phyloP scores from a whole-genome alignment of 305 asterid genomes.

The Plantago lanceolata region DNA sequence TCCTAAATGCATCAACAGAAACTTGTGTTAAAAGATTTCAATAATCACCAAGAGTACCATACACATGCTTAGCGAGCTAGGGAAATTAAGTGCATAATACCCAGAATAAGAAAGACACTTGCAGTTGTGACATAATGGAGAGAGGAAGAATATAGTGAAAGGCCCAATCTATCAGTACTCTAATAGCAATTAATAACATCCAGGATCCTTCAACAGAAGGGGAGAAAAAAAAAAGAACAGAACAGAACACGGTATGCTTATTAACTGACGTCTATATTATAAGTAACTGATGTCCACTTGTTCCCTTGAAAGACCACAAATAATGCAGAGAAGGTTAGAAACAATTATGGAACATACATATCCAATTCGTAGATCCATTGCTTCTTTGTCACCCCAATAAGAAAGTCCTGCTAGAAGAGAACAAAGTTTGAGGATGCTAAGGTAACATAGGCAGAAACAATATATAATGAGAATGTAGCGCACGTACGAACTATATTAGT shows the following conservation, averaged over 20 bases:
- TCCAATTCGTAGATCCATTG: conserved; percentile 64
- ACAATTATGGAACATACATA: conserved; percentile 47
- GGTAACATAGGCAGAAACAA: not conserved
- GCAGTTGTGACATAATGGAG: not conserved
- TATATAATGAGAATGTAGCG: not conserved
- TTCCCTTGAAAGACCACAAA: conserved; percentile 11
- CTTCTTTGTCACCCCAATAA: conserved; percentile 66
- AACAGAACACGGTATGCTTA: too few relatives aligned
- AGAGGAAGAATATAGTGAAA: not conserved
- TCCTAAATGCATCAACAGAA: not conserved
- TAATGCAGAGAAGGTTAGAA: conserved; percentile 14
- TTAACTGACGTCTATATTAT: conserved; percentile 5
- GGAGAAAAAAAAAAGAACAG: not conserved
- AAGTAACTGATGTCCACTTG: not conserved
- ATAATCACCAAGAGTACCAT: not conserved
- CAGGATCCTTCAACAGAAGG: not conserved
- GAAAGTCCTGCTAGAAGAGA: conserved; percentile 48
- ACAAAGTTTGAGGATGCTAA: not conserved
- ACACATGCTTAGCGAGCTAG: not conserved
- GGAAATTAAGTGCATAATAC: not conserved
- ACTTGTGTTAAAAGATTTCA: not conserved
- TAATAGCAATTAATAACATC: not conserved
- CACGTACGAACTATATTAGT: not conserved
- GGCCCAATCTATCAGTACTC: conserved; percentile 2
- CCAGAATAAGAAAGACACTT: not conserved